Conservation (phyloP, 2,329 filamentous ascomycete species). For the Trichoderma simmonsii region DNA sequence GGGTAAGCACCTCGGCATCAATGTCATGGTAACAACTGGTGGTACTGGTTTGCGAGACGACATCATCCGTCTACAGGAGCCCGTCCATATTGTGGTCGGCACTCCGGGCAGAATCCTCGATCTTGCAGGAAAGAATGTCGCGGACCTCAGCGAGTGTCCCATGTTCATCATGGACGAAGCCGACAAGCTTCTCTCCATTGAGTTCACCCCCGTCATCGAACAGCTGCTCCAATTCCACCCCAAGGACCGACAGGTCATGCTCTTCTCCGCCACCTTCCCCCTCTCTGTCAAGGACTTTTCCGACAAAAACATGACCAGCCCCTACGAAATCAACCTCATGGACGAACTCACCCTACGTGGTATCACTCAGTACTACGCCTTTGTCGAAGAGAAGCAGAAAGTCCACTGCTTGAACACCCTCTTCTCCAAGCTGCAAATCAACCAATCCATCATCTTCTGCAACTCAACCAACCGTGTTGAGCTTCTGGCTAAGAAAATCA, state of each 20-base stretch:
- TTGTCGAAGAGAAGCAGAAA: slow-evolving; percentile 98
- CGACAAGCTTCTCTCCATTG: slow-evolving; percentile 92
- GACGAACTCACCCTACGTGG: slow-evolving; percentile 96
- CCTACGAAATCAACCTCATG: slow-evolving; percentile 99
- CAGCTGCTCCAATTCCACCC: slow-evolving; percentile 93
- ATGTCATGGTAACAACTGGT: slow-evolving; percentile 99
- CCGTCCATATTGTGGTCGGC: slow-evolving; percentile 96
- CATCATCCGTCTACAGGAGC: slow-evolving; percentile 89
- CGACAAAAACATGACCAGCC: slow-evolving; percentile 94
- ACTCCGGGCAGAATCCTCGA: slow-evolving; percentile 96
- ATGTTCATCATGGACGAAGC: slow-evolving; percentile 99
- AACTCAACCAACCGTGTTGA: slow-evolving; percentile 99
- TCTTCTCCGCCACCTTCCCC: slow-evolving; percentile 97
- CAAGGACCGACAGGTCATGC: slow-evolving; percentile 97
- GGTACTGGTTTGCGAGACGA: slow-evolving; percentile 94
- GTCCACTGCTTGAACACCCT: slow-evolving; percentile 98
- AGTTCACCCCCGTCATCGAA: slow-evolving; percentile 97
- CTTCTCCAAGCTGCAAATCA: slow-evolving; percentile 98
- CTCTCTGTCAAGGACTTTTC: slow-evolving; percentile 96
- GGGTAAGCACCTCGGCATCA: slow-evolving; percentile 93
- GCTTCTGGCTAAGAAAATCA: slow-evolving; percentile 97
- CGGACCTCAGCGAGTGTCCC: slow-evolving; percentile 90
- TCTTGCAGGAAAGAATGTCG: slow-evolving; percentile 92
- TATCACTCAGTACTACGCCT: slow-evolving; percentile 99
- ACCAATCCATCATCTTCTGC: slow-evolving; percentile 99